Percentiles rank a stretch among this genome's conserved stretches.
phyloP scores from a whole-genome alignment of 176 grass and related monocot genomes.

The Cenchrus fungigraminus region DNA sequence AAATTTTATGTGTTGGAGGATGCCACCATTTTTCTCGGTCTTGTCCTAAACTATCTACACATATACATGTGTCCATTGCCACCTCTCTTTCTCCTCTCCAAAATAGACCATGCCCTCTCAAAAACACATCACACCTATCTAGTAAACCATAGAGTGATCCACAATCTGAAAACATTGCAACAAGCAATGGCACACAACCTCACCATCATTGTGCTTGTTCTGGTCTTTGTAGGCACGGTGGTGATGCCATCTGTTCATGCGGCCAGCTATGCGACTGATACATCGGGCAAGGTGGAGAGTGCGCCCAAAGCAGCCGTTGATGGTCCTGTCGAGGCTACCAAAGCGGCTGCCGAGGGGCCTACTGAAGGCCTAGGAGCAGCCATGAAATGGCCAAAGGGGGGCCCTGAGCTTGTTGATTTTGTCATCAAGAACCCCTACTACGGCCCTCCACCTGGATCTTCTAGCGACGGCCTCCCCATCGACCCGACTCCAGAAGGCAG shows the following conservation, averaged over 20 bases:
- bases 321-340: rapidly evolving
- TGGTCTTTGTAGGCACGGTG: neutral
- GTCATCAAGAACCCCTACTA: conserved; percentile 31
- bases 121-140: neutral
- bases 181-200: conserved; percentile 9
- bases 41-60: neutral
- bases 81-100: too few species aligned
- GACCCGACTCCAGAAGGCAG: conserved; percentile 37
- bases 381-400: neutral
- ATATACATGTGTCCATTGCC: too few species aligned
- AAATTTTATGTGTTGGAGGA: neutral
- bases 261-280: rapidly evolving
- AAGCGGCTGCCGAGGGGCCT: neutral
- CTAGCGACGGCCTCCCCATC: neutral
- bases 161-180: neutral
- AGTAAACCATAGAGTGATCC: neutral
- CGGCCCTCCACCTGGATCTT: neutral
- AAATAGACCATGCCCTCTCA: neutral
- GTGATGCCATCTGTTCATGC: neutral
- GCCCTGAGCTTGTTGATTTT: neutral
- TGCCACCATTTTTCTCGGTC: neutral
- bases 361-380: neutral
- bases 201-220: neutral
- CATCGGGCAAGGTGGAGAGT: too few species aligned
- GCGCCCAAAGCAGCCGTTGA: neutral